These are phyloP conservation scores for Penicillium paradoxum DNA, from an alignment of 495 filamentous ascomycete species.

Conservation along the genomic window DNA sequence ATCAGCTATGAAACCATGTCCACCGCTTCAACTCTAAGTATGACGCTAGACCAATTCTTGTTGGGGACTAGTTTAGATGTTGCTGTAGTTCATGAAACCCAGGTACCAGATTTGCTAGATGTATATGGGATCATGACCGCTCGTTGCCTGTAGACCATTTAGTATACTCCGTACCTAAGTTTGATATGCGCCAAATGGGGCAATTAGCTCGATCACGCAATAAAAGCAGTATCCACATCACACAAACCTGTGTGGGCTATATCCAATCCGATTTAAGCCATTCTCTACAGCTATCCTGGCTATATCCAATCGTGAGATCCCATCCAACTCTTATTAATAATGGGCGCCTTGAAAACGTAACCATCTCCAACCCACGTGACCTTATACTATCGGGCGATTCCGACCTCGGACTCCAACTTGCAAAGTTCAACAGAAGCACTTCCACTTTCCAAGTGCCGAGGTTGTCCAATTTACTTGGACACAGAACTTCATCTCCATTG, in stretches of 20 bases:
- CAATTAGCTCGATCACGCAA: neutral
- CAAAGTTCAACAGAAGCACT: neutral
- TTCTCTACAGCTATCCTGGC: too few species aligned
- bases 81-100: too few species aligned
- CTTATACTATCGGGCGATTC: neutral
- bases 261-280: neutral
- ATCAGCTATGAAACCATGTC: too few species aligned
- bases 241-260: too few species aligned
- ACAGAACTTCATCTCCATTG: neutral
- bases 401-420: neutral
- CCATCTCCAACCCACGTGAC: neutral
- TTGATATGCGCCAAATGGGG: neutral
- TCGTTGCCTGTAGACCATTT: too few species aligned
- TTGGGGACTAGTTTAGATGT: too few species aligned
- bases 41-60: too few species aligned
- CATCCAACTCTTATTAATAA: neutral
- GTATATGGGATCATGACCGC: too few species aligned
- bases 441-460: neutral
- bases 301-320: too few species aligned
- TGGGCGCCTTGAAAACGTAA: neutral
- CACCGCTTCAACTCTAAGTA: too few species aligned
- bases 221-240: neutral
- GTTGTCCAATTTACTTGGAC: neutral
- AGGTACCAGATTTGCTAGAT: too few species aligned
- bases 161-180: too few species aligned